Evolutionary conservation across 2,329 filamentous ascomycete genomes (phyloP).

Genomic region (Diplodia sapinea): DNA sequence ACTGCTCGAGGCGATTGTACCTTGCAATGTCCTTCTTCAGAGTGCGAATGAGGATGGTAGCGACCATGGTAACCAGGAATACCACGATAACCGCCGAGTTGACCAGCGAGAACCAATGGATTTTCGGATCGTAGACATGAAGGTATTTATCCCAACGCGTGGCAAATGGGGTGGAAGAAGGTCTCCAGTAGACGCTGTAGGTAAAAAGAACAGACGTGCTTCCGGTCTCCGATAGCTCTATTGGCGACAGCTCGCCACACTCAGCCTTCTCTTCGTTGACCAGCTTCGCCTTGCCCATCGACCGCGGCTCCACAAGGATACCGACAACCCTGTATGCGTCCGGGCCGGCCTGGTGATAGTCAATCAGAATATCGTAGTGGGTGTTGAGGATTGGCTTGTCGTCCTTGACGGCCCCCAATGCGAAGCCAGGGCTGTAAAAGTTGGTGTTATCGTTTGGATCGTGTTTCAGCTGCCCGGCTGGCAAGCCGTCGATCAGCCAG

Average conservation of each 20-base stretch:
- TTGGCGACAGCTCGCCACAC: slow-evolving; percentile 63
- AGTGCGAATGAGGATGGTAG: slow-evolving; percentile 86
- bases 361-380: slow-evolving; percentile 91
- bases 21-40: slow-evolving; percentile 93
- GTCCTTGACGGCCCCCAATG: slow-evolving; percentile 62
- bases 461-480: slow-evolving; percentile 80
- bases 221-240: slow-evolving; percentile 69
- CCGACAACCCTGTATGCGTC: slow-evolving; percentile 87
- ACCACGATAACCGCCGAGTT: slow-evolving; percentile 95
- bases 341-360: slow-evolving; percentile 82
- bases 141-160: slow-evolving; percentile 99
- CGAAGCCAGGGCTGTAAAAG: slow-evolving; percentile 92
- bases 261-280: slow-evolving; percentile 63
- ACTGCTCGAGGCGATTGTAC: slow-evolving; percentile 92
- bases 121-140: slow-evolving; percentile 95
- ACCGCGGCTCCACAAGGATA: slow-evolving; percentile 83
- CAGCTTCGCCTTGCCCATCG: slow-evolving; percentile 64
- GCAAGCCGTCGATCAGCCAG: slow-evolving; percentile 93
- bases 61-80: slow-evolving; percentile 87
- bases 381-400: slow-evolving; percentile 77
- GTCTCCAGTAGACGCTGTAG: slow-evolving; percentile 89
- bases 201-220: slow-evolving; percentile 79
- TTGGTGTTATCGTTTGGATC: slow-evolving; percentile 77
- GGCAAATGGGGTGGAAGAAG: slow-evolving; percentile 86
- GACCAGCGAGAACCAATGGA: slow-evolving; percentile 98